phyloP scores from a whole-genome alignment of 2,329 filamentous ascomycete species.

The Paracorniculantispora psalliotae region DNA sequence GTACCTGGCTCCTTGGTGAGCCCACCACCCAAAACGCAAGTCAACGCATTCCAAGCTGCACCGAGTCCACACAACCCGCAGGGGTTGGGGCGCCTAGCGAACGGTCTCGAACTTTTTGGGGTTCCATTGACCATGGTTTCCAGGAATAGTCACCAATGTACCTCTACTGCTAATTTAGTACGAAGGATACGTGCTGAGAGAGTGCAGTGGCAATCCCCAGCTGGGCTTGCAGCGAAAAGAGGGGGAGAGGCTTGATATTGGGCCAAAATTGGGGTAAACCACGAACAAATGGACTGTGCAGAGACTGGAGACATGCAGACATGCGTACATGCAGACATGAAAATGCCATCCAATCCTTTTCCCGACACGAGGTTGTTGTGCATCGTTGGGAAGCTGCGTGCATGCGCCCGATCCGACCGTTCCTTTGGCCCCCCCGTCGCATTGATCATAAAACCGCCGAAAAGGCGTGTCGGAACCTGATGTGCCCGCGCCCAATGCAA shows the following conservation, averaged over 20 bases:
- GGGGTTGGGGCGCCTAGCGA: conserved; percentile 6
- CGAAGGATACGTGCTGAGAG: too few relatives aligned
- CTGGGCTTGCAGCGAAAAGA: neutral
- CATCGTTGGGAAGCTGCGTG: neutral
- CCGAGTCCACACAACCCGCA: neutral
- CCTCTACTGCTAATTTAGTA: too few relatives aligned
- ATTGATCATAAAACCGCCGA: too few relatives aligned
- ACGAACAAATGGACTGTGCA: neutral
- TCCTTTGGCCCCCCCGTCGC: too few relatives aligned
- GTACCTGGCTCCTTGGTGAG: neutral
- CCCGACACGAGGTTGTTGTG: neutral
- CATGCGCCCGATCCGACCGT: too few relatives aligned
- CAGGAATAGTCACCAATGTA: neutral
- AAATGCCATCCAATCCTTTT: neutral
- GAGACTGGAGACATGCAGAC: neutral
- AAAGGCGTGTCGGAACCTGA: too few relatives aligned
- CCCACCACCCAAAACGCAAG: neutral
- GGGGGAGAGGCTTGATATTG: neutral
- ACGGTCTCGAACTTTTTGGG: conserved; percentile 4
- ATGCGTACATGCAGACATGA: too few relatives aligned
- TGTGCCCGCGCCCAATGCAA: too few relatives aligned
- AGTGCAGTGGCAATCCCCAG: too few relatives aligned
- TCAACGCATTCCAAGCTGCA: neutral
- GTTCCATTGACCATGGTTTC: neutral
- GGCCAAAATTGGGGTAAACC: conserved; percentile 7